Evolutionary conservation across 768 basidiomycete species (phyloP).

Genomic region (Aureoboletus auriporus): DNA sequence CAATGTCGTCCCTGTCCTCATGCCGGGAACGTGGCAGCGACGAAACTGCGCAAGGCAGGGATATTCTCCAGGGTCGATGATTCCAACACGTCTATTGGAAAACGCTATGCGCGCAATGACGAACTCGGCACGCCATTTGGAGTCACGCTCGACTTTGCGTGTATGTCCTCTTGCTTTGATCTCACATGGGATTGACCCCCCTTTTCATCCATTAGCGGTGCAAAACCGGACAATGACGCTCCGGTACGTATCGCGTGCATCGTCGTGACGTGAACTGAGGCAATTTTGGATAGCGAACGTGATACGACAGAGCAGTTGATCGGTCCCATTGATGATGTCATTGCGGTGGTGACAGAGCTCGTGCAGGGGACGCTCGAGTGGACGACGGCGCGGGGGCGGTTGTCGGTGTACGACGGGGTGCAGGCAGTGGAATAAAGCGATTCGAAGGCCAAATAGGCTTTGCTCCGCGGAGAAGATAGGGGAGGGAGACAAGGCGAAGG

Average conservation of each 20-base stretch:
- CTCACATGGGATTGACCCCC: neutral
- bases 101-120: constrained; percentile 96
- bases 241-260: constrained; percentile 50
- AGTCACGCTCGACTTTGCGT: constrained; percentile 93
- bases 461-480: too few relatives aligned
- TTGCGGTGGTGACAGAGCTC: constrained; percentile 73
- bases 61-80: constrained; percentile 94
- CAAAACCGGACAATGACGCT: constrained; percentile 93
- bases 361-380: constrained; percentile 74
- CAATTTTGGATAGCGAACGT: constrained; percentile 60
- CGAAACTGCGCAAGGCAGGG: constrained; percentile 82
- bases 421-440: constrained; percentile 63
- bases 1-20: neutral
- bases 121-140: constrained; percentile 98
- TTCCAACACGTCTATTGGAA: constrained; percentile 91
- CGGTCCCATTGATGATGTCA: constrained; percentile 85
- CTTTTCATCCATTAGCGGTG: constrained; percentile 42
- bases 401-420: constrained; percentile 83
- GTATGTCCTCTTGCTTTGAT: constrained; percentile 28
- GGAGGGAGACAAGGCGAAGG: too few relatives aligned
- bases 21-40: constrained; percentile 45
- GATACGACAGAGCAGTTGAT: constrained; percentile 94
- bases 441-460: too few relatives aligned
- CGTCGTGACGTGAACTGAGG: constrained; percentile 1
- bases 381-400: constrained; percentile 63